Evolutionary conservation across 108 stramenopile species (phyloP), one percentile per base, ranked within the genome.

Genomic region (Skeletonema costatum): DNA sequence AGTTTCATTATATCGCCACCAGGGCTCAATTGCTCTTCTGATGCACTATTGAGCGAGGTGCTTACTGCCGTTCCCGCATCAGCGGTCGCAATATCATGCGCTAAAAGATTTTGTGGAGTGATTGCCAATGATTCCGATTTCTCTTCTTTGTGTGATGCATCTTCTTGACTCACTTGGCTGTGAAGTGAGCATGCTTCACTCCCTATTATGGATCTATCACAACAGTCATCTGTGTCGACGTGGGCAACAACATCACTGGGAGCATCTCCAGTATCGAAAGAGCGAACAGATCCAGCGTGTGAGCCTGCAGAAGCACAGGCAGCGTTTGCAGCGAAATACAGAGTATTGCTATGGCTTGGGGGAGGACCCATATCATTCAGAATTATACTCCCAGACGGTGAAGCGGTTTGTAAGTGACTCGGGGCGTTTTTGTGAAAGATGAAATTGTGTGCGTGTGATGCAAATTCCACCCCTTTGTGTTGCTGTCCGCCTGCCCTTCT

Each of bases 291-390:
- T 3, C 66, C 31, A 29, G 70, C 53, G 25, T 56, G 53, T 56
- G 53, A 56, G 35, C 33, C 58, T 39, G 70, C 59, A 60, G 29
- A 59, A 41, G 31, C 70, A 39, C 70, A 70, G n/a, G 70, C 70
- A 17, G 70, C 58, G 41, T 70, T 70, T n/a, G 70, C 70, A 4
- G 70, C 70, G 7, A 70, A 38, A 21, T 60, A 59, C 2, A 70
- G 59, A 25, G 70, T 39, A 21, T 39, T 59, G 12, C 58, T 32
- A 31, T 39, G 60, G 13, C 38, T 17, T 21, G 30, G 70, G 7
- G 70, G 70, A 25, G 70, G 70, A 5, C 70, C 70, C 70, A 70
- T 70, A 25, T 70, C 70, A 60, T 70, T 70, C 38, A 70, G 31
- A 17, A 70, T 70, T 14, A 60, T 70, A 38, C 53, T 56, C 25